These are phyloP conservation scores for Oryza officinalis DNA, from an alignment of 176 grass and related monocot genomes.

Conservation along the genomic window DNA sequence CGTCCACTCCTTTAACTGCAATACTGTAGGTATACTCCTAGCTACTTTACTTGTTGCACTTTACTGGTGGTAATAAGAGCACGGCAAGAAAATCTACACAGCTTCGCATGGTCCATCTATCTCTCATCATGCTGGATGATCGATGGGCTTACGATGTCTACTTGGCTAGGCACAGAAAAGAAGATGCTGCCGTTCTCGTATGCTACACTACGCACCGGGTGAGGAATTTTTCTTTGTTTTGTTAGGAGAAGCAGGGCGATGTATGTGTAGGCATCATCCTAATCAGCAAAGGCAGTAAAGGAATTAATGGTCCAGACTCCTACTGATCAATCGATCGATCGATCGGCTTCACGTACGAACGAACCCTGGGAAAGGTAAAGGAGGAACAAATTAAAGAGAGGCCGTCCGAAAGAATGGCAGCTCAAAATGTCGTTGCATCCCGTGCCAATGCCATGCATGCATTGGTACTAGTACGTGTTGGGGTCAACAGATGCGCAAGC, in stretches of 20 bases:
- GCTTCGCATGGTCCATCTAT: background rate
- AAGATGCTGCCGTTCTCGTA: background rate
- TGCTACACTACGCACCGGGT: background rate
- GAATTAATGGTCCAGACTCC: background rate
- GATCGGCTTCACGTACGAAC: background rate
- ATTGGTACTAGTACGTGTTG: background rate
- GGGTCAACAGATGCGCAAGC: background rate
- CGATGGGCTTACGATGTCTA: background rate
- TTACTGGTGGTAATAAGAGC: background rate
- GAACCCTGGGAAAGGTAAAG: background rate
- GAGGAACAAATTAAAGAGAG: no score
- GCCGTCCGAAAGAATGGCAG: background rate
- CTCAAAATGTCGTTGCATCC: background rate
- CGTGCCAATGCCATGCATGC: background rate
- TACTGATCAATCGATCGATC: background rate
- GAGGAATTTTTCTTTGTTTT: background rate
- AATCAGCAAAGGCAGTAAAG: background rate
- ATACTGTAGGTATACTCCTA: background rate
- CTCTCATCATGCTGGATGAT: background rate
- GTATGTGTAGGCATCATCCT: constrained; percentile 8
- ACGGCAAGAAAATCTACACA: constrained; percentile 30
- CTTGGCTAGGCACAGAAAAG: background rate
- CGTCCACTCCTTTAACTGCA: background rate
- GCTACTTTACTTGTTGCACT: background rate
- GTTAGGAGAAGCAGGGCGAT: background rate